Evolutionary conservation across 352 stramenopile species (phyloP), one percentile per base, ranked within the genome.

Genomic region (Nothophytophthora sp.): DNA sequence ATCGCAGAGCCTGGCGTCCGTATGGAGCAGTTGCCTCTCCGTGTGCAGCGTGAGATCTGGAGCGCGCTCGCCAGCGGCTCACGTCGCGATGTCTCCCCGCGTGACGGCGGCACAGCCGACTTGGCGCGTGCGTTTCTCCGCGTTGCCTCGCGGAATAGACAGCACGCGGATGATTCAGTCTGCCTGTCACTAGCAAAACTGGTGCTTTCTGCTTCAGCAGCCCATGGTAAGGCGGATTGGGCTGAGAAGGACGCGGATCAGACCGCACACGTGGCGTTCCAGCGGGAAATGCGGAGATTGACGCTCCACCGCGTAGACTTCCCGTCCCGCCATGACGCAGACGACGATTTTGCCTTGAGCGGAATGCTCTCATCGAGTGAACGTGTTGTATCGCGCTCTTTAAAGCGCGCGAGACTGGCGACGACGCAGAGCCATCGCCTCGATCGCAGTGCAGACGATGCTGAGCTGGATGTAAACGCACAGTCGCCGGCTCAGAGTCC

Each of bases 21-120:
- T 7, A 56, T 90, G 27, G 75, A 91, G 35, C 47, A 67, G 24
- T 37, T 84, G 29, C 34, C 61, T 8, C 23, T 79, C 19, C 20
- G 43, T 16, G 66, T 63, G 5, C 80, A 91, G 45, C 75, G 80
- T 0, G 70, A 85, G 27, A 56, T 86, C 18, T 91, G 75, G 77
- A 86, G 75, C 33, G 75, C 73, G 25, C 51, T 88, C 20, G 66
- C 68, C 10, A 74, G 63, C 23, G 32, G 47, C 24, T 32, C 38
- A 13, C 18, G 18, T 6, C 10, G 3, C 5, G 41, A n/a, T 20
- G 60, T 52, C 18, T 58, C 50, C 35, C 44, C 45, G 1, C 38
- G 27, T 18, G 19, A 49, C 36, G 28, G 37, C 5, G 50, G n/a
- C 12, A 46, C 36, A 22, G 48, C 44, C 40, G 23, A 16, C 16